Percentiles rank a stretch among this genome's conserved stretches.
Evolutionary conservation across 2,329 filamentous ascomycete genomes (phyloP).

Genomic region (Aspergillus felis): DNA sequence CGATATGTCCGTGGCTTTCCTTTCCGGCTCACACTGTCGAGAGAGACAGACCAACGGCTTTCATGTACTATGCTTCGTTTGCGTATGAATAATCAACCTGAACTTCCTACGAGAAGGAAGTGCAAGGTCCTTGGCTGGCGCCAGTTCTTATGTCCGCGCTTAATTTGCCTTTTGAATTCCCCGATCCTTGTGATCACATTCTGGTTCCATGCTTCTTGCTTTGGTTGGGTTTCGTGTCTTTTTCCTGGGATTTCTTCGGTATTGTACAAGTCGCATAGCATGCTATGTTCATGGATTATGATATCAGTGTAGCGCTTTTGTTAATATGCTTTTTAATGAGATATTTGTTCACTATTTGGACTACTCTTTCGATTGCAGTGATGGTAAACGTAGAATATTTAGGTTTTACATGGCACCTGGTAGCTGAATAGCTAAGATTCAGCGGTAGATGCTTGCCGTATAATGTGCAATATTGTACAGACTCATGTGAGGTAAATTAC

Average conservation of each 20-base stretch:
- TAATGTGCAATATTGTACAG: background rate
- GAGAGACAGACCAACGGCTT: conserved; percentile 8
- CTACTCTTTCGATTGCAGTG: background rate
- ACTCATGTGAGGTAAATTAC: background rate
- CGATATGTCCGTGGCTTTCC: conserved; percentile 2
- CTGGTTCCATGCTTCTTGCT: conserved; percentile 13
- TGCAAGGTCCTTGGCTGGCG: background rate
- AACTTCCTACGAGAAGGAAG: background rate
- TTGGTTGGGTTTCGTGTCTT: conserved; percentile 18
- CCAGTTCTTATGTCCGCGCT: background rate
- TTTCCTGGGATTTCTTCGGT: conserved; percentile 10
- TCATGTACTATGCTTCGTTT: conserved; percentile 21
- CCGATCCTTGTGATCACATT: conserved; percentile 16
- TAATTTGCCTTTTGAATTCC: conserved; percentile 11
- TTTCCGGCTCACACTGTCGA: conserved; percentile 1
- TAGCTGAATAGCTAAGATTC: background rate
- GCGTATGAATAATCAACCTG: background rate
- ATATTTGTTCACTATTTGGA: conserved; percentile 3
- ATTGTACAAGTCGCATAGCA: conserved; percentile 17
- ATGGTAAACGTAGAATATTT: background rate
- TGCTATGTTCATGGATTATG: conserved; percentile 15
- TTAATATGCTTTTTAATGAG: conserved; percentile 5
- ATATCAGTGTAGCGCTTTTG: conserved; percentile 22
- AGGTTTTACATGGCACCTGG: background rate
- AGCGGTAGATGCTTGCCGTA: too few relatives aligned